Conservation (phyloP, 2,329 filamentous ascomycete species). For the Fusarium palustre region DNA sequence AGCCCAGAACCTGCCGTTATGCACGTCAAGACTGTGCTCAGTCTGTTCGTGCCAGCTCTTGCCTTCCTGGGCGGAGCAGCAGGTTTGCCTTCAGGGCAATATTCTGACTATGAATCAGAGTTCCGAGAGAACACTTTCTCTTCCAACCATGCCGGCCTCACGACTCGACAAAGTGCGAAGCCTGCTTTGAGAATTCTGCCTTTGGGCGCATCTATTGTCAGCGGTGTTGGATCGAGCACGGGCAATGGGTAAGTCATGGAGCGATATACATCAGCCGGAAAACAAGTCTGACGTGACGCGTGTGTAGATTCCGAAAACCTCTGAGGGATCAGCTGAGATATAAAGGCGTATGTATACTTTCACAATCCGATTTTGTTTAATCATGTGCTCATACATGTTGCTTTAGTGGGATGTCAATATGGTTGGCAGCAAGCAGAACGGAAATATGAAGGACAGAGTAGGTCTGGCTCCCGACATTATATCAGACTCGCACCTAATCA, state of each 20-base stretch:
- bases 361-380: too few relatives aligned
- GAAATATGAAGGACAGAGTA: conserved; percentile 5
- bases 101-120: neutral
- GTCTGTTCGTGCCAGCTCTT: conserved; percentile 4
- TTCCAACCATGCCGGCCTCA: neutral
- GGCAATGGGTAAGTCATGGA: neutral
- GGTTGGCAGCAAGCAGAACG: conserved; percentile 6
- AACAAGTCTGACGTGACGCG: too few relatives aligned
- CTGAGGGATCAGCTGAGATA: neutral
- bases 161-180: neutral
- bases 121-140: neutral
- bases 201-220: conserved; percentile 7
- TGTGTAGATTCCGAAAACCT: neutral
- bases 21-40: neutral
- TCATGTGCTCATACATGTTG: too few relatives aligned
- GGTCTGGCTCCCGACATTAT: neutral
- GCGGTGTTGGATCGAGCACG: conserved; percentile 6
- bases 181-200: conserved; percentile 3
- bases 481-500: neutral
- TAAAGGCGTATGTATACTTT: conserved; percentile 2
- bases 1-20: too few relatives aligned
- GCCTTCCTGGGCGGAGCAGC: neutral
- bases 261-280: too few relatives aligned
- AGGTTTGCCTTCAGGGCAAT: neutral
- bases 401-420: neutral